Conservation (phyloP, 2,329 filamentous ascomycete species). For the Zopfia rhizophila region DNA sequence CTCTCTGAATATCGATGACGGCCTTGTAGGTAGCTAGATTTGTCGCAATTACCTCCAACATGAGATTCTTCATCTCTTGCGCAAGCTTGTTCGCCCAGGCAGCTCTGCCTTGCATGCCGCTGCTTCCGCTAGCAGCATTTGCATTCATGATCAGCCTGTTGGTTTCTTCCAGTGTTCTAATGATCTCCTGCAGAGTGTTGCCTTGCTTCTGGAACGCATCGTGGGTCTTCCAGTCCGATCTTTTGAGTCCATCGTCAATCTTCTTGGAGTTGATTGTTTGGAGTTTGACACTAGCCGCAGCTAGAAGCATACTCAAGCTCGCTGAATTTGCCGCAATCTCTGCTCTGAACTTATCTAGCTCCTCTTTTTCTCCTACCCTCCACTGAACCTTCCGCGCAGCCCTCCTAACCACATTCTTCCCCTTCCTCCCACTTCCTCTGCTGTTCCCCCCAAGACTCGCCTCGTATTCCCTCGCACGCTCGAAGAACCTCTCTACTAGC, state of each 20-base stretch:
- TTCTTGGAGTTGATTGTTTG: neutral
- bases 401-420: conserved; percentile 2
- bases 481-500: conserved; percentile 10
- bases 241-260: too few relatives aligned
- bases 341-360: conserved; percentile 18
- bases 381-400: conserved; percentile 20
- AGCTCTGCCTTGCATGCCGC: too few relatives aligned
- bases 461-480: conserved; percentile 16
- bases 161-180: conserved; percentile 2
- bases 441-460: conserved; percentile 7
- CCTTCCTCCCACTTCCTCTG: too few relatives aligned
- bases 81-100: too few relatives aligned
- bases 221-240: too few relatives aligned
- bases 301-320: conserved; percentile 23
- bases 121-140: neutral
- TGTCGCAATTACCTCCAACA: conserved; percentile 4
- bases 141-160: conserved; percentile 4
- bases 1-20: conserved; percentile 16
- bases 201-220: too few relatives aligned
- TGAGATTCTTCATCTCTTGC: conserved; percentile 15
- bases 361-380: conserved; percentile 22
- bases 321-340: conserved; percentile 18
- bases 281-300: conserved; percentile 20
- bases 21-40: conserved; percentile 21
- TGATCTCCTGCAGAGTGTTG: too few relatives aligned